Percentiles rank a stretch among this genome's conserved stretches.
Conservation (phyloP, 768 basidiomycete genomes). For the Mycena maculata region DNA sequence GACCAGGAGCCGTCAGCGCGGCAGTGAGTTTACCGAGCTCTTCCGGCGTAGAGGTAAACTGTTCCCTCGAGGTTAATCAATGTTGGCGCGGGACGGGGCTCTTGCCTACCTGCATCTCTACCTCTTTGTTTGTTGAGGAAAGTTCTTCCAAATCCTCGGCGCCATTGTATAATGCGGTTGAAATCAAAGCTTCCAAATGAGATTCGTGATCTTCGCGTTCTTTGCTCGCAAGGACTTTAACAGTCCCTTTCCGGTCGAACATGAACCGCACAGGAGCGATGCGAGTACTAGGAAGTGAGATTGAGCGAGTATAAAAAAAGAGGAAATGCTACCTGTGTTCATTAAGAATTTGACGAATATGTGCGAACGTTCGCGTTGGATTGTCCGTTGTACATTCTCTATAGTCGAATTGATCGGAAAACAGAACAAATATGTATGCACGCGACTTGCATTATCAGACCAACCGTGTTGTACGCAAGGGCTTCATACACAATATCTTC, state of each 20-base stretch:
- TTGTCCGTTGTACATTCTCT: conserved; percentile 58
- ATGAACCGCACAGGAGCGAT: conserved; percentile 58
- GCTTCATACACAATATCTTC: conserved; percentile 57
- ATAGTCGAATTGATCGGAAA: conserved; percentile 7
- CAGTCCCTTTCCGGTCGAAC: conserved; percentile 55
- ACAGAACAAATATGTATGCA: conserved; percentile 36
- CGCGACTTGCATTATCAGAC: conserved; percentile 56
- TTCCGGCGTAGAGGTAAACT: conserved; percentile 55
- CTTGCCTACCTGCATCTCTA: conserved; percentile 50
- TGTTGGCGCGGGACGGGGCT: not conserved
- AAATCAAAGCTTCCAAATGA: conserved; percentile 42
- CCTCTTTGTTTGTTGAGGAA: conserved; percentile 44
- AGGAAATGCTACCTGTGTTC: conserved; percentile 46
- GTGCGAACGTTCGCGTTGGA: conserved; percentile 55
- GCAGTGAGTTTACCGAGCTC: conserved; percentile 51
- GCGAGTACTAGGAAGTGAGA: conserved; percentile 48
- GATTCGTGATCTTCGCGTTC: conserved; percentile 37
- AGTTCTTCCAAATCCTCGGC: conserved; percentile 54
- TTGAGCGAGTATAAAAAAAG: conserved; percentile 8
- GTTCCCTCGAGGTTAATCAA: not conserved
- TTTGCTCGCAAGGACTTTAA: conserved; percentile 50
- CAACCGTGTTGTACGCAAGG: conserved; percentile 54
- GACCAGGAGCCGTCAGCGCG: conserved; percentile 43
- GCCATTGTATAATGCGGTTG: conserved; percentile 49
- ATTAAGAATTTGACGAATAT: conserved; percentile 50